Conservation (phyloP, 164 flowering plant genomes). For the Akebia trifoliata region DNA sequence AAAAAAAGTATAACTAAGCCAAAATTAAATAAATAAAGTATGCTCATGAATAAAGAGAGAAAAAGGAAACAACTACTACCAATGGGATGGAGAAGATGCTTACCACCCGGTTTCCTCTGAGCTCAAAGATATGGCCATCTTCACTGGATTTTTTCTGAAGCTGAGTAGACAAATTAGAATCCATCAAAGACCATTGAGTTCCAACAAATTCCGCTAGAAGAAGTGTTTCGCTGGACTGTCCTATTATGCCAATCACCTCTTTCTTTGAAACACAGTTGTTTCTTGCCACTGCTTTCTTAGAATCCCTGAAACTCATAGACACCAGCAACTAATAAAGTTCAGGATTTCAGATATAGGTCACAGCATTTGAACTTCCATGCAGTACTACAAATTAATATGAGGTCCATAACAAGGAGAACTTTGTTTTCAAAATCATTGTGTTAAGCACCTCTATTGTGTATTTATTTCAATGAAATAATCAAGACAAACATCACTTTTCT, state of each 20-base stretch:
- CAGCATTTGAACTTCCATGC: background rate
- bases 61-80: background rate
- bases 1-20: background rate
- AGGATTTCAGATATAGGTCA: background rate
- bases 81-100: slow-evolving; percentile 6
- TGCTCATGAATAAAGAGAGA: background rate
- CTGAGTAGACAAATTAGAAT: slow-evolving; percentile 45
- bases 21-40: background rate
- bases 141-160: slow-evolving; percentile 27
- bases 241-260: slow-evolving; percentile 52
- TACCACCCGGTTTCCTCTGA: slow-evolving; percentile 55
- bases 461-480: background rate
- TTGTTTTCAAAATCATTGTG: background rate
- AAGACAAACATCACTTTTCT: background rate
- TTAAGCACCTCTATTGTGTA: background rate
- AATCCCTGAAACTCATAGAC: slow-evolving; percentile 33
- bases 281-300: slow-evolving; percentile 24
- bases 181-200: slow-evolving; percentile 50
- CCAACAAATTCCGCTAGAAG: slow-evolving; percentile 49
- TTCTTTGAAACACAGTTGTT: slow-evolving; percentile 22
- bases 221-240: slow-evolving; percentile 37
- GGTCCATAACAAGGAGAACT: background rate
- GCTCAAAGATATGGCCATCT: slow-evolving; percentile 50
- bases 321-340: background rate
- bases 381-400: background rate